Conservation (phyloP, 306 rosid species). For the Vicia sativa region DNA sequence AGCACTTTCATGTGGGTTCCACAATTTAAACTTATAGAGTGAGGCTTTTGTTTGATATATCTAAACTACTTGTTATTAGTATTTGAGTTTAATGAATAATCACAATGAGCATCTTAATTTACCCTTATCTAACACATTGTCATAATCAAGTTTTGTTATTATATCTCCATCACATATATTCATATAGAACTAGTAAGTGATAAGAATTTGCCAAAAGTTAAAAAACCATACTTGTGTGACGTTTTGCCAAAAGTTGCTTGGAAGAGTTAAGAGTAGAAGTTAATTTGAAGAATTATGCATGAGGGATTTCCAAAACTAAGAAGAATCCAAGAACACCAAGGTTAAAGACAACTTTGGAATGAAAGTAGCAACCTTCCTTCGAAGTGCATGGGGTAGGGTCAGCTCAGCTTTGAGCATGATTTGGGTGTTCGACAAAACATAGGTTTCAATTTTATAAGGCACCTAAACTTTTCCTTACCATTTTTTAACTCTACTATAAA, state of each 20-base stretch:
- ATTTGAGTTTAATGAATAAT: not conserved
- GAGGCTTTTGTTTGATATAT: slow-evolving; percentile 11
- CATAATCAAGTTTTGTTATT: slow-evolving; percentile 15
- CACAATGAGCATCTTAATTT: not conserved
- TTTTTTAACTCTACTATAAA: too few species aligned
- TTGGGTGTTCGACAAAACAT: too few species aligned
- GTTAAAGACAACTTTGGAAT: not conserved
- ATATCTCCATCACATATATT: slow-evolving; percentile 37
- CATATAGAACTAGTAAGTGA: not conserved
- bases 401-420: too few species aligned
- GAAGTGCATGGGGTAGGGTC: too few species aligned
- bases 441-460: too few species aligned
- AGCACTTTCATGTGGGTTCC: slow-evolving; percentile 49
- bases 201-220: not conserved
- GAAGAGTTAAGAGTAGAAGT: not conserved
- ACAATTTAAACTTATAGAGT: slow-evolving; percentile 6
- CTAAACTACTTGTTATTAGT: not conserved
- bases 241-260: slow-evolving; percentile 1
- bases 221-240: not conserved
- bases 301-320: not conserved
- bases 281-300: not conserved
- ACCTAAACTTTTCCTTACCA: too few species aligned
- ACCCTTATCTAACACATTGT: slow-evolving; percentile 16
- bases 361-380: too few species aligned
- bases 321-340: not conserved